phyloP scores from a whole-genome alignment of 805 yeast genomes.

The Hemisphaericaspora nanyangensis region DNA sequence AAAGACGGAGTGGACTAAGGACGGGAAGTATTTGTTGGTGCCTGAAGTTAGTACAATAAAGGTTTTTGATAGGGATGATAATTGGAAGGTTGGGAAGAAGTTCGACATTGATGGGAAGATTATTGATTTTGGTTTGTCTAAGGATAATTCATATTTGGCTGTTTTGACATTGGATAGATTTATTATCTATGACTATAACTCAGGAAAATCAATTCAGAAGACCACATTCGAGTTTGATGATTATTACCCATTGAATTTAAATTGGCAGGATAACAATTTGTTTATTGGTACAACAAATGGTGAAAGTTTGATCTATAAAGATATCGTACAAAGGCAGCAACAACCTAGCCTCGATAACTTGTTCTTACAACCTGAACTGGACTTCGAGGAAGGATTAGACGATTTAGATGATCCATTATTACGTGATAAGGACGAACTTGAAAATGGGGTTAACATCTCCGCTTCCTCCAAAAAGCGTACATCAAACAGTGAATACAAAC shows the following conservation, averaged over 20 bases:
- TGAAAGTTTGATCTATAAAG: slow-evolving; percentile 24
- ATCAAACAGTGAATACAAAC: slow-evolving; percentile 6
- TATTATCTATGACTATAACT: slow-evolving; percentile 51
- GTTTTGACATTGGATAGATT: slow-evolving; percentile 5
- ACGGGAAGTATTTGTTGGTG: slow-evolving; percentile 66
- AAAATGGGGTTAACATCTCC: slow-evolving; percentile 1
- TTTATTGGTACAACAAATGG: slow-evolving; percentile 45
- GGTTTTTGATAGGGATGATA: slow-evolving; percentile 37
- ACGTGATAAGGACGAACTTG: slow-evolving; percentile 9
- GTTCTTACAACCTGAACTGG: slow-evolving; percentile 12
- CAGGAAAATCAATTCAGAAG: slow-evolving; percentile 23
- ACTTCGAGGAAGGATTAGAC: slow-evolving; percentile 54
- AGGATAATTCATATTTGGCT: slow-evolving; percentile 1
- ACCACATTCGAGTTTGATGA: slow-evolving; percentile 22
- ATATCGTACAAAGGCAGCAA: slow-evolving; percentile 24
- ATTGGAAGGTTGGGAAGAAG: slow-evolving; percentile 20
- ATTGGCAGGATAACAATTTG: slow-evolving; percentile 25
- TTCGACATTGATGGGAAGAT: slow-evolving; percentile 5
- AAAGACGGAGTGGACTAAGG: slow-evolving; percentile 64
- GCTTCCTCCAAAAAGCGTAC: background rate
- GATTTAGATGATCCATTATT: slow-evolving; percentile 7
- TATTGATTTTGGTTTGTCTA: slow-evolving; percentile 8
- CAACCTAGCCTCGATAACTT: slow-evolving; percentile 25
- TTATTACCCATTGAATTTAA: slow-evolving; percentile 21
- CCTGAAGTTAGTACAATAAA: slow-evolving; percentile 43